Conservation (phyloP, 176 grass and related monocot species). For the Poa annua region DNA sequence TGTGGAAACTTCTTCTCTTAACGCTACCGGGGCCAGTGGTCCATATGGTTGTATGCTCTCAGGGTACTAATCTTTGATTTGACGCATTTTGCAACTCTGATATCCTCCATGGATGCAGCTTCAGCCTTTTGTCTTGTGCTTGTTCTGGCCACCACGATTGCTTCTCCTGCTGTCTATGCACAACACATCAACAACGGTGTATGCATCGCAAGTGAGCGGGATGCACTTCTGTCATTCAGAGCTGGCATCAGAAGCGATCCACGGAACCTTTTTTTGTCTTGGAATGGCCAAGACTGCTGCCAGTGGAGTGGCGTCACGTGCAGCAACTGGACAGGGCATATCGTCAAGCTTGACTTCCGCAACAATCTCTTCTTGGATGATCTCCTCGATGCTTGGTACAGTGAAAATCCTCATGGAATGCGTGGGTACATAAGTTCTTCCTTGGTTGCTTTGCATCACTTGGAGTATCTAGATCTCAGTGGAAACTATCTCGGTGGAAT, state of each 20-base stretch:
- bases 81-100: background rate
- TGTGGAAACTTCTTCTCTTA: background rate
- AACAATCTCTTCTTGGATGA: background rate
- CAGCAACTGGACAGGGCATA: background rate
- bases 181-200: background rate
- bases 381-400: background rate
- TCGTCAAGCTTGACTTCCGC: background rate
- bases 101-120: conserved; percentile 5
- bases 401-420: background rate
- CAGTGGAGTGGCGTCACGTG: background rate
- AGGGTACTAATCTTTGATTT: background rate
- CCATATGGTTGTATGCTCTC: background rate
- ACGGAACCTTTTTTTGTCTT: background rate
- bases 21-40: background rate
- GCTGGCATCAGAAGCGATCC: background rate
- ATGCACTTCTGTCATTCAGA: background rate
- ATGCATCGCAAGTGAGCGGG: background rate
- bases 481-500: background rate
- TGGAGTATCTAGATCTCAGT: conserved; percentile 16
- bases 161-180: background rate
- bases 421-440: conserved; percentile 7
- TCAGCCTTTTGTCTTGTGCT: conserved; percentile 1
- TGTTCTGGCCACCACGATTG: background rate
- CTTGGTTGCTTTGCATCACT: background rate
- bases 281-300: conserved; percentile 3